Percentiles rank a stretch among this genome's conserved stretches.
Conservation (phyloP, 2,329 filamentous ascomycete species). For the Diaporthe caulivora region DNA sequence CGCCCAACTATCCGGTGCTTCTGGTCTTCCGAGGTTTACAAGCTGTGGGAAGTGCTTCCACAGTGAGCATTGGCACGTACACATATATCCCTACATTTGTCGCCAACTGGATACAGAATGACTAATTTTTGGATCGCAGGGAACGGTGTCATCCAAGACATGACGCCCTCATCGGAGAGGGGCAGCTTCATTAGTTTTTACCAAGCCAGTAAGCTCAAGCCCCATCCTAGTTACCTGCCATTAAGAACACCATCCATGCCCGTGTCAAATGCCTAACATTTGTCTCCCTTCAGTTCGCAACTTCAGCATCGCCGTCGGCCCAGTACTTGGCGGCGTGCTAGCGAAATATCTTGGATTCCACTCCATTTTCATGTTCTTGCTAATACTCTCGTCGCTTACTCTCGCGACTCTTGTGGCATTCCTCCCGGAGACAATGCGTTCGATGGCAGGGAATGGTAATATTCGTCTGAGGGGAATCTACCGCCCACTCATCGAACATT, state of each 20-base stretch:
- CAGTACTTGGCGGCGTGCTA: slow-evolving; percentile 49
- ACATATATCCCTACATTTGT: rapidly evolving
- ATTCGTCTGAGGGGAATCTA: slow-evolving; percentile 43
- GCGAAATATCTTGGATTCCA: slow-evolving; percentile 47
- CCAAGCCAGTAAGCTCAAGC: slow-evolving; percentile 46
- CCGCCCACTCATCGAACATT: slow-evolving; percentile 41
- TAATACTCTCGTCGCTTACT: slow-evolving; percentile 39
- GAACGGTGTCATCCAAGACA: slow-evolving; percentile 50
- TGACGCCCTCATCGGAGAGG: slow-evolving; percentile 46
- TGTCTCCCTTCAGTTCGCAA: slow-evolving; percentile 43
- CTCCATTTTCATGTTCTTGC: slow-evolving; percentile 49
- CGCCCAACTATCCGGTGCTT: slow-evolving; percentile 56
- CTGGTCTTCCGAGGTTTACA: slow-evolving; percentile 61
- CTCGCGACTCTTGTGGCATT: slow-evolving; percentile 42
- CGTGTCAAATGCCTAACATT: not conserved
- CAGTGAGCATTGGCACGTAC: slow-evolving; percentile 58
- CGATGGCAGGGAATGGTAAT: slow-evolving; percentile 45
- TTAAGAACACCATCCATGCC: too few relatives aligned
- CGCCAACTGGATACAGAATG: rapidly evolving
- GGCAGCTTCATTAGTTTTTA: slow-evolving; percentile 49
- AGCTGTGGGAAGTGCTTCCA: slow-evolving; percentile 60
- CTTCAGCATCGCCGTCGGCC: slow-evolving; percentile 48
- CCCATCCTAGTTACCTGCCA: rapidly evolving
- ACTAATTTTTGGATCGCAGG: slow-evolving; percentile 34
- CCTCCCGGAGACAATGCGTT: slow-evolving; percentile 45